Evolutionary conservation across 2,329 filamentous ascomycete species (phyloP).

Genomic region (Aspergillus sp.): DNA sequence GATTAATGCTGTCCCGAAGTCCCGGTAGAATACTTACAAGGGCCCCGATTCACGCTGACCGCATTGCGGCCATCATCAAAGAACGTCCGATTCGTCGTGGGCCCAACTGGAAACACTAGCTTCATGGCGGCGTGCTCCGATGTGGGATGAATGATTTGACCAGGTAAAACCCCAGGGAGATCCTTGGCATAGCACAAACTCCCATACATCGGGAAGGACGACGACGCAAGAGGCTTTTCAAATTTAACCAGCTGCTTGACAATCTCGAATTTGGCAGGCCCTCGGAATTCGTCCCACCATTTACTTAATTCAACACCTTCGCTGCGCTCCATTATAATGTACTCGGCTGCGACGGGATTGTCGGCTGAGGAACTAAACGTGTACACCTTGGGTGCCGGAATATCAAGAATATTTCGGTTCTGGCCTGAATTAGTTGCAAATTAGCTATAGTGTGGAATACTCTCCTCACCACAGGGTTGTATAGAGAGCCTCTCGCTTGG

Average conservation of each 20-base stretch:
- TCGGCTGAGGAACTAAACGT: constrained; percentile 1
- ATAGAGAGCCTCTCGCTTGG: neutral
- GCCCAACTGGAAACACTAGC: constrained; percentile 34
- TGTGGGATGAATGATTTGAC: neutral
- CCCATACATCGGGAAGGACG: constrained; percentile 22
- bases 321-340: constrained; percentile 16
- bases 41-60: constrained; percentile 8
- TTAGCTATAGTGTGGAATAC: neutral
- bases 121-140: neutral
- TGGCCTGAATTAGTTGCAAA: neutral
- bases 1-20: neutral
- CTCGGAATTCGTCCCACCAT: constrained; percentile 26
- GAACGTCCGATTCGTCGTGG: constrained; percentile 28
- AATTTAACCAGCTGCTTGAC: constrained; percentile 24
- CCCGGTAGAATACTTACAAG: constrained; percentile 6
- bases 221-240: constrained; percentile 9
- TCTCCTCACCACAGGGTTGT: neutral
- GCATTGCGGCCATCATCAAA: constrained; percentile 27
- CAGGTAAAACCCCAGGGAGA: constrained; percentile 8
- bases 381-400: constrained; percentile 1
- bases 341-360: constrained; percentile 5
- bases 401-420: constrained; percentile 1
- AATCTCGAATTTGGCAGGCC: constrained; percentile 19
- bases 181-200: constrained; percentile 28
- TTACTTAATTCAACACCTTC: constrained; percentile 25